A percentile compares a stretch with the other conserved stretches of the same genome.
Conservation (phyloP, 1,284 basidiomycete genomes). For the Ceratobasidium sp. region DNA sequence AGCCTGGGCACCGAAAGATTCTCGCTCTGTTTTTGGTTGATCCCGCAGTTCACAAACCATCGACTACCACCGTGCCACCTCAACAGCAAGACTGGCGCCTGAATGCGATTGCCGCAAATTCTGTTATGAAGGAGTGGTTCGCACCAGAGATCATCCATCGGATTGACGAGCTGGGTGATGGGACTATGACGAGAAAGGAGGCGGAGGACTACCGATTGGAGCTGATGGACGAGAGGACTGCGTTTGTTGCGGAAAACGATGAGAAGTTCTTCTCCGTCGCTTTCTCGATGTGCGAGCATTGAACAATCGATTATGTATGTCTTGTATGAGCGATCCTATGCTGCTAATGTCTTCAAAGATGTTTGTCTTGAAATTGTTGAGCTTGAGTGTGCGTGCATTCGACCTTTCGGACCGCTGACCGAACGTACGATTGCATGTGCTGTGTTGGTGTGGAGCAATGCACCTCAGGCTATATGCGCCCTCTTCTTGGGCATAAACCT, state of each 20-base stretch:
- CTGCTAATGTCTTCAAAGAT: too few relatives aligned
- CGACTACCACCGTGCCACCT: conserved; percentile 62
- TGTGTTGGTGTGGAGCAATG: too few relatives aligned
- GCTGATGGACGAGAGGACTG: conserved; percentile 56
- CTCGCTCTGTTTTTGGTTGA: conserved; percentile 67
- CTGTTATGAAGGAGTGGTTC: conserved; percentile 47
- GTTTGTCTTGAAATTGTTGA: too few relatives aligned
- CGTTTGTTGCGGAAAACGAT: conserved; percentile 7
- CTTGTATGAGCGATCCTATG: too few relatives aligned
- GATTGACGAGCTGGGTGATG: conserved; percentile 49
- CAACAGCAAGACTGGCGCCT: conserved; percentile 61
- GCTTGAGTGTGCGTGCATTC: too few relatives aligned
- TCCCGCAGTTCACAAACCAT: conserved; percentile 60
- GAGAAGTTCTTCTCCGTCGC: background rate
- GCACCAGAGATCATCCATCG: conserved; percentile 51
- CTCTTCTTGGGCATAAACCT: too few relatives aligned
- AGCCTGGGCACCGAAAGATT: conserved; percentile 65
- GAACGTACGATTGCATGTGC: too few relatives aligned
- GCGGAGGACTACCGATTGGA: conserved; percentile 55
- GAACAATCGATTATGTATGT: too few relatives aligned
- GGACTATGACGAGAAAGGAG: conserved; percentile 53
- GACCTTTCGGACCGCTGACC: too few relatives aligned
- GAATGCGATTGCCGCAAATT: conserved; percentile 45
- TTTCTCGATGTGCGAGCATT: conserved; percentile 27
- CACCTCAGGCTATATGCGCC: too few relatives aligned